These are phyloP conservation scores for Magnusiomyces tetraspermus DNA, from an alignment of 1,139 yeast genomes.

Conservation along the genomic window DNA sequence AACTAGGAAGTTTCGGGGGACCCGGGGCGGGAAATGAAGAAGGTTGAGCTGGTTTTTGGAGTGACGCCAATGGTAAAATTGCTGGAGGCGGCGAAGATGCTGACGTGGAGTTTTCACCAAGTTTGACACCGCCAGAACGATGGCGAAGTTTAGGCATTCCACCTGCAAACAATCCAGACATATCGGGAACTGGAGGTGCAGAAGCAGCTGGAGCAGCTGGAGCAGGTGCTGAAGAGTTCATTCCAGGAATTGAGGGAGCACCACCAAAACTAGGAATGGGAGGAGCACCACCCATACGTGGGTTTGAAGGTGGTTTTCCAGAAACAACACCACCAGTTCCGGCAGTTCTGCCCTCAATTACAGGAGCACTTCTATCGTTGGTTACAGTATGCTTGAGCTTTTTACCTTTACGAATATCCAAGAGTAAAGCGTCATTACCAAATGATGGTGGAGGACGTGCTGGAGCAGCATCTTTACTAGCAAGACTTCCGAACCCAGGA, in stretches of 20 bases:
- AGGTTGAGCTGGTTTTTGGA: not conserved
- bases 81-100: not conserved
- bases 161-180: conserved; percentile 77
- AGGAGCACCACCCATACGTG: conserved; percentile 27
- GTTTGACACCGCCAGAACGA: conserved; percentile 39
- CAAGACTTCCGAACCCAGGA: conserved; percentile 26
- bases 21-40: not conserved
- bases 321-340: conserved; percentile 18
- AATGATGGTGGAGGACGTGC: conserved; percentile 23
- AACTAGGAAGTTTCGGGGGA: not conserved
- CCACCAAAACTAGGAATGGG: conserved; percentile 18
- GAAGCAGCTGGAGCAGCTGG: conserved; percentile 15
- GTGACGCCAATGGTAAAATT: not conserved
- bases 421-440: conserved; percentile 63
- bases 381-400: conserved; percentile 67
- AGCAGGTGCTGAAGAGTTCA: conserved; percentile 13
- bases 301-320: conserved; percentile 16
- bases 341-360: conserved; percentile 35
- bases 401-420: conserved; percentile 78
- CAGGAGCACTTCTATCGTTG: conserved; percentile 57
- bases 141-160: conserved; percentile 76
- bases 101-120: conserved; percentile 26
- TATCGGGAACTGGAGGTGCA: conserved; percentile 30
- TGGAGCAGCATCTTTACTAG: conserved; percentile 18
- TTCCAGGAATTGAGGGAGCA: conserved; percentile 33